These are phyloP conservation scores for Asparagopsis taxiformis DNA, from an alignment of 31 red algal genomes.

Conservation along the genomic window DNA sequence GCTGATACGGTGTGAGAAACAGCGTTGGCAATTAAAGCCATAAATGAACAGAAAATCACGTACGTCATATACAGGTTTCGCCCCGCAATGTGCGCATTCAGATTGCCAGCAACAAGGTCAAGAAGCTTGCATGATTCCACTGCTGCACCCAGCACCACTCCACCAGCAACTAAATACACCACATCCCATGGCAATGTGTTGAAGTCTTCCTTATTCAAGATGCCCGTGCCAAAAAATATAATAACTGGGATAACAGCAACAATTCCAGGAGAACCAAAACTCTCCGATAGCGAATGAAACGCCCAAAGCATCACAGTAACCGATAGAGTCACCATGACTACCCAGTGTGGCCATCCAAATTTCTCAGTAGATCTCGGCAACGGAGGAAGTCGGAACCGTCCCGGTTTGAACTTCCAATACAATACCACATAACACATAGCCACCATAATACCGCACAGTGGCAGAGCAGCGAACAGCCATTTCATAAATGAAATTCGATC, in stretches of 20 bases:
- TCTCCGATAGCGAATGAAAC: conserved; percentile 38
- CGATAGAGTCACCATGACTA: conserved; percentile 49
- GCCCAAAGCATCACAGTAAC: conserved; percentile 82
- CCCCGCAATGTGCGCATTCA: conserved; percentile 28
- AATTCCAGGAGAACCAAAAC: conserved; percentile 83
- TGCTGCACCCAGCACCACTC: conserved; percentile 80
- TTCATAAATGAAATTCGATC: conserved; percentile 82
- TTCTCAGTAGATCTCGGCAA: conserved; percentile 51
- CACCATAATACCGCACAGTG: conserved; percentile 63
- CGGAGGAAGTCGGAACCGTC: conserved; percentile 48
- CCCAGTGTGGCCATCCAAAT: conserved; percentile 61
- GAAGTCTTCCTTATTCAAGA: conserved; percentile 96
- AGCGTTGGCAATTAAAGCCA: conserved; percentile 59
- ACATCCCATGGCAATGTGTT: conserved; percentile 98
- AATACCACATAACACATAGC: conserved; percentile 52
- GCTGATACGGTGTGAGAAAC: conserved; percentile 93
- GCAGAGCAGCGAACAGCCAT: conserved; percentile 78
- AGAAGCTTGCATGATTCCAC: conserved; percentile 85
- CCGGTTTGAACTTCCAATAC: conserved; percentile 50
- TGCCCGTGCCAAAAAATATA: conserved; percentile 83
- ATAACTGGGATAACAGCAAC: conserved; percentile 85
- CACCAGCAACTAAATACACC: conserved; percentile 91
- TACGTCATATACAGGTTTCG: conserved; percentile 59
- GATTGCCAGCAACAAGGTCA: conserved; percentile 55
- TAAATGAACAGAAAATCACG: conserved; percentile 69